Percentiles rank a stretch among this genome's conserved stretches.
phyloP scores from a whole-genome alignment of 192 early-diverging fungal genomes.

The Pecoramyces ruminantium region DNA sequence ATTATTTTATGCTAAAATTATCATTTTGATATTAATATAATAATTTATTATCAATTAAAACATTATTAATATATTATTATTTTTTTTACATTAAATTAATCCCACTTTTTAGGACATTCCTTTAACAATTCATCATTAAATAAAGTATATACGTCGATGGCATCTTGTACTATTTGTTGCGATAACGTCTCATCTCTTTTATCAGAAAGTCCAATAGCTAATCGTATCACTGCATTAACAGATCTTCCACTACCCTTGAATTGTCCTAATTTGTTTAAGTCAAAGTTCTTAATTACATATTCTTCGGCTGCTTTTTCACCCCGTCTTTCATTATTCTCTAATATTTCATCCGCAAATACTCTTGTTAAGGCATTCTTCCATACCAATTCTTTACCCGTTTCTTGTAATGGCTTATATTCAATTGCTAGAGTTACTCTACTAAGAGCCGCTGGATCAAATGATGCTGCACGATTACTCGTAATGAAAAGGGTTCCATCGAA shows the following conservation, averaged over 20 bases:
- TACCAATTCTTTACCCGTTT: background rate
- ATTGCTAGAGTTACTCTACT: no score
- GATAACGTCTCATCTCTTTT: background rate
- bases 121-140: background rate
- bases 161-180: background rate
- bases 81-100: background rate
- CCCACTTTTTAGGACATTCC: background rate
- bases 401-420: no score
- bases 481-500: constrained; percentile 43
- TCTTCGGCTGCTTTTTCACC: background rate
- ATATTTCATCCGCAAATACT: background rate
- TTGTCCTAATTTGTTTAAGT: background rate
- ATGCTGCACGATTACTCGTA: constrained; percentile 37
- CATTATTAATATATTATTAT: no score
- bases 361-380: background rate
- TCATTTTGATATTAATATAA: no score
- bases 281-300: background rate
- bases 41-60: no score
- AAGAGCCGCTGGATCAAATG: constrained; percentile 28
- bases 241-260: background rate
- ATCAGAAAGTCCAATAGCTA: background rate
- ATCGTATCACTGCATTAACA: background rate
- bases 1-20: no score
- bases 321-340: background rate
- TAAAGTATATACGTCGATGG: background rate